A percentile compares a stretch with the other conserved stretches of the same genome.
Conservation (phyloP, 1,284 basidiomycete genomes). For the Ceratobasidium sp. region DNA sequence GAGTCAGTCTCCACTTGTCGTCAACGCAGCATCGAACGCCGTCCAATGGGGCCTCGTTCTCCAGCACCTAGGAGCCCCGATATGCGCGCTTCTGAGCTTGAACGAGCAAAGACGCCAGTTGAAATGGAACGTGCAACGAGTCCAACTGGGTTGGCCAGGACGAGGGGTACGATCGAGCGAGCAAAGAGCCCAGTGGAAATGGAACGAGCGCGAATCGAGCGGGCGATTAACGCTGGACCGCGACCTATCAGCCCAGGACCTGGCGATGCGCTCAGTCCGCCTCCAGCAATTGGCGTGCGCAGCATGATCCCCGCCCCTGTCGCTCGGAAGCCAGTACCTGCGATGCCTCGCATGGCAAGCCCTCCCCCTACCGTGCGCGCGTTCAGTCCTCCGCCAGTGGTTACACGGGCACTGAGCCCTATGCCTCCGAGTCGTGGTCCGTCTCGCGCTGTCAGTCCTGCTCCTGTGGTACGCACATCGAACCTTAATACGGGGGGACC, state of each 20-base stretch:
- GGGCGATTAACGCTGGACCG: slow-evolving; percentile 28
- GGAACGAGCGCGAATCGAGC: slow-evolving; percentile 38
- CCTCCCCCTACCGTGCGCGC: slow-evolving; percentile 20
- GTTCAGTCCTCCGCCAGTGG: slow-evolving; percentile 25
- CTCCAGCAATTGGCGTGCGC: not conserved
- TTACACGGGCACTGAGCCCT: slow-evolving; percentile 24
- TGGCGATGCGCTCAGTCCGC: slow-evolving; percentile 43
- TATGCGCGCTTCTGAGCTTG: slow-evolving; percentile 32
- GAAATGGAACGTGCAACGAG: slow-evolving; percentile 34
- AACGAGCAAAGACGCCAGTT: slow-evolving; percentile 27
- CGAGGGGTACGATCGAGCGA: slow-evolving; percentile 21
- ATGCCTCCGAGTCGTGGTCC: slow-evolving; percentile 4
- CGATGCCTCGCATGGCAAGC: slow-evolving; percentile 24
- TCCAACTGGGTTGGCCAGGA: slow-evolving; percentile 16
- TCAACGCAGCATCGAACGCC: slow-evolving; percentile 62
- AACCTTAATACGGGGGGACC: slow-evolving; percentile 15
- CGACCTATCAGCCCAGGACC: slow-evolving; percentile 40
- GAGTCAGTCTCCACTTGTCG: slow-evolving; percentile 13
- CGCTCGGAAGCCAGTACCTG: slow-evolving; percentile 43
- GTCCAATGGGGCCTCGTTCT: slow-evolving; percentile 76
- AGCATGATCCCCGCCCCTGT: slow-evolving; percentile 33
- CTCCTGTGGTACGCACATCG: slow-evolving; percentile 24
- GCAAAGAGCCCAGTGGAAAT: slow-evolving; percentile 41
- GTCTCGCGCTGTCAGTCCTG: slow-evolving; percentile 30
- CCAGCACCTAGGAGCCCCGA: slow-evolving; percentile 66